Percentiles rank a stretch among this genome's conserved stretches.
These are phyloP conservation scores for Amaranthus cruentus DNA, from an alignment of 148 eudicot genomes.

Conservation along the genomic window DNA sequence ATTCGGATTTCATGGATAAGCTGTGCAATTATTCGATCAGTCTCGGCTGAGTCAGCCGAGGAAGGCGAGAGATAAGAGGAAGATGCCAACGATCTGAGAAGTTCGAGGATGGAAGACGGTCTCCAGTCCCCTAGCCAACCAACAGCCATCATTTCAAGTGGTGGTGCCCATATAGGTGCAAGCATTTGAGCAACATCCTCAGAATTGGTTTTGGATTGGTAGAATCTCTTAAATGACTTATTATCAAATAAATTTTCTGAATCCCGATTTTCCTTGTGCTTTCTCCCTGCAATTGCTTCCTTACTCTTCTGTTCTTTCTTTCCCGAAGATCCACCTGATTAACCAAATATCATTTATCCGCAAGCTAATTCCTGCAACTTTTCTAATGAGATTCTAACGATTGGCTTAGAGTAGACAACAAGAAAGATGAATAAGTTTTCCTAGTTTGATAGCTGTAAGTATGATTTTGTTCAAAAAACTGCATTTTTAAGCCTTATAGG, in stretches of 20 bases:
- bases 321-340: conserved; percentile 51
- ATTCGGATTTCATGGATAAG: conserved; percentile 62
- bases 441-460: no score
- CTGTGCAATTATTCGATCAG: conserved; percentile 43
- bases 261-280: conserved; percentile 60
- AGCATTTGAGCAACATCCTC: conserved; percentile 64
- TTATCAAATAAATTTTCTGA: conserved; percentile 67
- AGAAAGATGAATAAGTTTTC: neutral
- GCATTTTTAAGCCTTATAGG: neutral
- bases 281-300: conserved; percentile 68
- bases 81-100: conserved; percentile 43
- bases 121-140: conserved; percentile 96
- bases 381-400: neutral
- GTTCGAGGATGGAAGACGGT: conserved; percentile 72
- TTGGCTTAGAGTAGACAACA: neutral
- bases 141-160: conserved; percentile 59
- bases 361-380: neutral
- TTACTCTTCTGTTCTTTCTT: conserved; percentile 60
- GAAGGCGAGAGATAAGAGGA: conserved; percentile 33
- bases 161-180: conserved; percentile 61
- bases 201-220: conserved; percentile 37
- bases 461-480: neutral
- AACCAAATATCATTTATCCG: neutral
- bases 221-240: conserved; percentile 49
- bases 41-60: conserved; percentile 29